Evolutionary conservation across 225 moss, liverwort and hornwort species (phyloP).

Genomic region (Climacium dendroides): DNA sequence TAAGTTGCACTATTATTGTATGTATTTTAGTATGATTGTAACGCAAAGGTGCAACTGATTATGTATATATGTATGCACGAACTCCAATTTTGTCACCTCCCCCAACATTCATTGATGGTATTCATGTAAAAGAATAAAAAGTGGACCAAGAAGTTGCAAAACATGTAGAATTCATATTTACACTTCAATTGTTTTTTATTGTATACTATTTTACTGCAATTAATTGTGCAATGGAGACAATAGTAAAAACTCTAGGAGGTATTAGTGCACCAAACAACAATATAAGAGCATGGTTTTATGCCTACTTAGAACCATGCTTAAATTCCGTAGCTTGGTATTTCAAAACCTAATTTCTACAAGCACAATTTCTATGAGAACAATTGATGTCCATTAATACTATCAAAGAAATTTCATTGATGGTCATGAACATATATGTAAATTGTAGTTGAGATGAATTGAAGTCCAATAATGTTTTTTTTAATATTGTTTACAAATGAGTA

Average conservation of each 20-base stretch:
- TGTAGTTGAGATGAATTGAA: neutral
- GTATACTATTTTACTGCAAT: neutral
- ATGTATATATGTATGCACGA: neutral
- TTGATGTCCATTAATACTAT: too few relatives aligned
- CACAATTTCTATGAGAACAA: neutral
- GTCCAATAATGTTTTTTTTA: neutral
- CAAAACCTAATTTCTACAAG: neutral
- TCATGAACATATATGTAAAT: neutral
- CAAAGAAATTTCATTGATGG: neutral
- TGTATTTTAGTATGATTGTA: neutral
- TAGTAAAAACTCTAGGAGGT: neutral
- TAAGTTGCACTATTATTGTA: neutral
- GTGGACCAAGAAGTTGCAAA: rapidly evolving
- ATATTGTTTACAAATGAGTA: neutral
- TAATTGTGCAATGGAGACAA: neutral
- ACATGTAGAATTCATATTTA: neutral
- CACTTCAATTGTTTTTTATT: neutral
- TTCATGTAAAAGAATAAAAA: neutral
- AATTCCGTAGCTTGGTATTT: rapidly evolving
- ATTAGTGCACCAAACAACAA: neutral
- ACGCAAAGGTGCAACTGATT: too few relatives aligned
- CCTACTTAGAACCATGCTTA: neutral
- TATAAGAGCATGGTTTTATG: neutral
- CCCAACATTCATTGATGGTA: neutral
- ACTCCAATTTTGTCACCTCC: neutral